Percentiles rank a stretch among this genome's conserved stretches.
Conservation (phyloP, 2,329 filamentous ascomycete species). For the Cordyceps farinosa region DNA sequence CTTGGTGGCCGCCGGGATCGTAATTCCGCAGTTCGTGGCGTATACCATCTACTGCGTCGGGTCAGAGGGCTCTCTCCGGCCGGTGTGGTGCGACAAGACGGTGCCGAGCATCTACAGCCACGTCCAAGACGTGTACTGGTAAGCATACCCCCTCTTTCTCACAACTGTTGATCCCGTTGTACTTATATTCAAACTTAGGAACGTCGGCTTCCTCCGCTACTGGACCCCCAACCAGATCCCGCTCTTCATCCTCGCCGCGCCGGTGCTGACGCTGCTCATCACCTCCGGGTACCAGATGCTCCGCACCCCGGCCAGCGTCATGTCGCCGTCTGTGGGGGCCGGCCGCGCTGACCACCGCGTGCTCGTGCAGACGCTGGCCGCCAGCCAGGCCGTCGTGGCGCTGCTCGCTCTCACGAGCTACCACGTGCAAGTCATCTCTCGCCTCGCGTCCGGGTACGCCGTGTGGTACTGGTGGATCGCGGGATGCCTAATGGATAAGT, state of each 20-base stretch:
- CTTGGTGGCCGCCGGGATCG: slow-evolving; percentile 62
- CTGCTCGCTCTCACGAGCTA: slow-evolving; percentile 71
- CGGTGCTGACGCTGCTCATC: slow-evolving; percentile 64
- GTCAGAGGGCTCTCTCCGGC: slow-evolving; percentile 40
- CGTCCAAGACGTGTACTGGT: slow-evolving; percentile 91
- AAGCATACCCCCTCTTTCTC: slow-evolving; percentile 32
- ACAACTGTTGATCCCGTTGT: background rate
- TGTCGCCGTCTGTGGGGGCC: background rate
- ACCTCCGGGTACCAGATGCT: slow-evolving; percentile 52
- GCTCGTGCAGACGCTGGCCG: slow-evolving; percentile 57
- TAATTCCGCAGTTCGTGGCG: slow-evolving; percentile 70
- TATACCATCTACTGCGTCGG: slow-evolving; percentile 65
- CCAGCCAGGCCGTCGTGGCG: slow-evolving; percentile 70
- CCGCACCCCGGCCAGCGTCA: slow-evolving; percentile 21
- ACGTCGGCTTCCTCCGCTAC: slow-evolving; percentile 82
- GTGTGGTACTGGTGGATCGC: slow-evolving; percentile 86
- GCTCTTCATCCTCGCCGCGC: slow-evolving; percentile 78
- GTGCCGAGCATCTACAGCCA: slow-evolving; percentile 87
- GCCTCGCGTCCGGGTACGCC: slow-evolving; percentile 83
- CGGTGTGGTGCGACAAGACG: slow-evolving; percentile 70
- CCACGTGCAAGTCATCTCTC: slow-evolving; percentile 91
- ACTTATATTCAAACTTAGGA: slow-evolving; percentile 50
- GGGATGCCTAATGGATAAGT: slow-evolving; percentile 36
- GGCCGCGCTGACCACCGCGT: slow-evolving; percentile 21
- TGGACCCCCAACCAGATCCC: slow-evolving; percentile 86